Evolutionary conservation across 2,329 filamentous ascomycete genomes (phyloP).

Genomic region (Exophiala aquamarina): DNA sequence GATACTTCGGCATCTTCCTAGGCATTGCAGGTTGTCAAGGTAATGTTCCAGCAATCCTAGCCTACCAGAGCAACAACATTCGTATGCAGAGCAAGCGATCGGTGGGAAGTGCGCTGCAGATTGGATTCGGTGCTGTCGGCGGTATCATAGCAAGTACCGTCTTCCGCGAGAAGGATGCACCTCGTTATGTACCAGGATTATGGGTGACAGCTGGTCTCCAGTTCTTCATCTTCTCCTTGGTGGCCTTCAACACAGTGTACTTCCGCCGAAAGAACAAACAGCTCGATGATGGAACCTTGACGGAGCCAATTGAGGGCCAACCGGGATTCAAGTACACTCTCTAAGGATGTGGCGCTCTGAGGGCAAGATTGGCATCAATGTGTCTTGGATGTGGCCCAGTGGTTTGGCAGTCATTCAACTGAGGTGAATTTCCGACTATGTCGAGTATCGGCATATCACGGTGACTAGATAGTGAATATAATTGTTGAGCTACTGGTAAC

Average conservation of each 20-base stretch:
- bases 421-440: too few relatives aligned
- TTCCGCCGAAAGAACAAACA: not conserved
- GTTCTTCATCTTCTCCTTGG: constrained; percentile 38
- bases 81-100: constrained; percentile 31
- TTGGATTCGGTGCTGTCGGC: constrained; percentile 35
- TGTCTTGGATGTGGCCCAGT: too few relatives aligned
- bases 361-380: too few relatives aligned
- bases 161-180: constrained; percentile 27
- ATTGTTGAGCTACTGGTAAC: too few relatives aligned
- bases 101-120: constrained; percentile 39
- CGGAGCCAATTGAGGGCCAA: not conserved
- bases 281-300: not conserved
- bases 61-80: constrained; percentile 35
- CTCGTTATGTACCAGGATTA: constrained; percentile 25
- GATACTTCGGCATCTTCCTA: constrained; percentile 34
- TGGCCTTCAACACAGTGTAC: constrained; percentile 25
- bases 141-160: constrained; percentile 28
- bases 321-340: constrained; percentile 2
- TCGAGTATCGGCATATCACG: too few relatives aligned
- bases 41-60: constrained; percentile 33
- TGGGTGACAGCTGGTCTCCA: constrained; percentile 31
- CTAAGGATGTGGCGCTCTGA: not conserved
- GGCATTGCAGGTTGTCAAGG: constrained; percentile 31
- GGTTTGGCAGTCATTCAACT: too few relatives aligned
- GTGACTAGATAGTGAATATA: too few relatives aligned